Percentiles rank a stretch among this genome's conserved stretches.
Conservation (phyloP, 208 protist genomes). For the Tetramitus jugosus region DNA sequence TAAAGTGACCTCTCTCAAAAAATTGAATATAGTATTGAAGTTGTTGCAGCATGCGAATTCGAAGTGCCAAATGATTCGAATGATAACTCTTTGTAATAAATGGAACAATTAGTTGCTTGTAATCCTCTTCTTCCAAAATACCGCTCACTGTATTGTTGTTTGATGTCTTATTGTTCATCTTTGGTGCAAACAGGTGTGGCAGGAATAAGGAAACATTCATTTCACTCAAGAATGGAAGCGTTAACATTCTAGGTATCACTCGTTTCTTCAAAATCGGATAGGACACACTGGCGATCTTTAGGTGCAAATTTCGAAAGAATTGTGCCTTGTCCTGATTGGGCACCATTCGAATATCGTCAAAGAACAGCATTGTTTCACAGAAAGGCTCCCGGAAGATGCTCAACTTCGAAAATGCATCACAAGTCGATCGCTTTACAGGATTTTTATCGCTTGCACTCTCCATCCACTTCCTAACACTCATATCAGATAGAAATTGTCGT, state of each 20-base stretch:
- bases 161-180: neutral
- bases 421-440: neutral
- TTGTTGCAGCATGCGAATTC: slow-evolving; percentile 4
- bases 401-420: neutral
- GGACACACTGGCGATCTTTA: neutral
- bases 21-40: neutral
- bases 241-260: neutral
- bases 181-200: neutral
- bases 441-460: neutral
- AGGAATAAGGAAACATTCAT: neutral
- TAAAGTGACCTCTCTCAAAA: neutral
- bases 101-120: neutral
- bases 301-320: neutral
- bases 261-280: neutral
- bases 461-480: slow-evolving; percentile 1
- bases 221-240: slow-evolving; percentile 7
- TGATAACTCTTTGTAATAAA: slow-evolving; percentile 11
- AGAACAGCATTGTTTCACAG: neutral
- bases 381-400: neutral
- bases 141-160: neutral
- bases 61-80: neutral
- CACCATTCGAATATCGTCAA: neutral
- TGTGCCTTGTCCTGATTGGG: neutral
- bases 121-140: neutral
- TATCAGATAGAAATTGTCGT: too few species aligned